Base-by-base conservation (phyloP, 1,284 basidiomycete species). In the Marasmius sp. region DNA sequence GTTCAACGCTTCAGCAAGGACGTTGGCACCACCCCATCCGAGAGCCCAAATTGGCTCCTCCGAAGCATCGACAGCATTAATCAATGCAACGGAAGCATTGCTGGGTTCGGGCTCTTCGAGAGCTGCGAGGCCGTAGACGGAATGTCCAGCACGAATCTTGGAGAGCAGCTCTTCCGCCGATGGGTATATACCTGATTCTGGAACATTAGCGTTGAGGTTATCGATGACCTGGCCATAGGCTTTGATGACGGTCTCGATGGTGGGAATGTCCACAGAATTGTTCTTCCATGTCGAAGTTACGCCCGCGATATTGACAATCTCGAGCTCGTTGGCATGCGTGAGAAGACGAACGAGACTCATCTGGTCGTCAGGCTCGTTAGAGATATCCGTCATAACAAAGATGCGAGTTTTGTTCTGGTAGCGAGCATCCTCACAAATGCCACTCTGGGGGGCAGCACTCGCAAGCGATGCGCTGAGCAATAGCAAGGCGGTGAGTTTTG, bases 221-320 rank as follows among this genome's bases (percentile, higher is more conserved):
- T 57, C 55, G 20, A 61, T 43, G 43, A 61, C 60, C 12, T 45
- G 18, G 5, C 60, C 54, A 34, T 61, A 61, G 16, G 60, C 55
- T 12, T 47, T 50, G 38, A 61, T 51, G 37, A 61, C 56, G 20
- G 39, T 61, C 55, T 38, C 47, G 20, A 41, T 58, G 55, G n/a
- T 41, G 34, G 37, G 57, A 48, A 27, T 43, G 20, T 50, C 57
- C 50, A 33, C 16, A 22, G 50, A 38, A 12, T 27, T 12, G n/a
- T 27, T 53, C 7, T 54, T 18, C 58, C 58, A 60, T 16, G 58
- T 60, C n/a, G 58, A 60, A 16, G 58, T 60, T 16, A 49, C 33
- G 2, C 50, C 58, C 7, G 51, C 50, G 11, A 60, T 34, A 12
- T 51, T 51, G 37, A 54, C 34, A 7, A 60, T 36, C 16, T 60